A percentile compares a stretch with the other conserved stretches of the same genome.
Evolutionary conservation across 169 alveolate genomes (phyloP).

Genomic region (Cryptosporidium sp.): DNA sequence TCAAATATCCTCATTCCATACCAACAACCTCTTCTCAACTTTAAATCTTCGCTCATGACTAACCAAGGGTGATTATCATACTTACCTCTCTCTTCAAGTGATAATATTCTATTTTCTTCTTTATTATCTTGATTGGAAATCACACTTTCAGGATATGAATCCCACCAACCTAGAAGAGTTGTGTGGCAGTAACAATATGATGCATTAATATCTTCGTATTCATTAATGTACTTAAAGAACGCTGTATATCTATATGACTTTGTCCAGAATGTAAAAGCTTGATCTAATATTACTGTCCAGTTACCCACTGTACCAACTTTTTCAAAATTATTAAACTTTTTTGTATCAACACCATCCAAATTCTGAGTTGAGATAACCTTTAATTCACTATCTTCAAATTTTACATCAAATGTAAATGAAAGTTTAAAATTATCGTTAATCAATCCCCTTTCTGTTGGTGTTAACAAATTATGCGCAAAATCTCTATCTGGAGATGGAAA

Average conservation of each 20-base stretch:
- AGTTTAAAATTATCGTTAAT: constrained; percentile 13
- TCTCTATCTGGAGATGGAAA: constrained; percentile 74
- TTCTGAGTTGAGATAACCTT: not conserved
- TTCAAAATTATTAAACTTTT: constrained; percentile 7
- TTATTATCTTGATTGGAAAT: not conserved
- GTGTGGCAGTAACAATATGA: constrained; percentile 65
- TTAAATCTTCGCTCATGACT: constrained; percentile 25
- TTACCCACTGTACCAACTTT: constrained; percentile 34
- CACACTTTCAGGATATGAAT: constrained; percentile 29
- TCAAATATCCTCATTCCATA: constrained; percentile 65
- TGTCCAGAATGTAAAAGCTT: constrained; percentile 62
- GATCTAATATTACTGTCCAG: constrained; percentile 71
- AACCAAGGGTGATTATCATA: constrained; percentile 38
- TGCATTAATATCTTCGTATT: constrained; percentile 39
- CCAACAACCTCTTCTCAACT: constrained; percentile 72
- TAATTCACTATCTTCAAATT: constrained; percentile 17
- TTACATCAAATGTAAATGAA: constrained; percentile 32
- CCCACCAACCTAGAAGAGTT: constrained; percentile 74
- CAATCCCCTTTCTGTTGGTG: constrained; percentile 44
- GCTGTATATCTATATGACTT: constrained; percentile 42
- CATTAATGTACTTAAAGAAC: constrained; percentile 56
- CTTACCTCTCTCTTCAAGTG: constrained; percentile 49
- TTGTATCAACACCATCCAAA: not conserved
- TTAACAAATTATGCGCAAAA: constrained; percentile 23
- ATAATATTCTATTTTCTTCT: constrained; percentile 22